Conservation (phyloP, 1,284 basidiomycete genomes). For the Mycosarcoma mackinlayi region DNA sequence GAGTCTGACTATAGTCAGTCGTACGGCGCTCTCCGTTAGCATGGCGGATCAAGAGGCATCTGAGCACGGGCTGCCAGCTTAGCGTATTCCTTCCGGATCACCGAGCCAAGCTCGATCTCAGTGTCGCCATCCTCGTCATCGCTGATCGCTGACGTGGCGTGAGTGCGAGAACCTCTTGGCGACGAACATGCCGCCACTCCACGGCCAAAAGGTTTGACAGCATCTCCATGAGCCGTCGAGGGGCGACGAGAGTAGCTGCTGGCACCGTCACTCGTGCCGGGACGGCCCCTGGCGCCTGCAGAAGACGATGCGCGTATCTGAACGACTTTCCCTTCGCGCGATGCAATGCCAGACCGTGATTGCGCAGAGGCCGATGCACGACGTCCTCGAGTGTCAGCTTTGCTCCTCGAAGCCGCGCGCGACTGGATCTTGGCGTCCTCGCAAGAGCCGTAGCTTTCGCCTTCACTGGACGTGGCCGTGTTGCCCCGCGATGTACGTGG, state of each 20-base stretch:
- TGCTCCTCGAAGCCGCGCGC: background rate
- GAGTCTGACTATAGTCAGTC: too few species aligned
- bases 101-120: slow-evolving; percentile 27
- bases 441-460: slow-evolving; percentile 5
- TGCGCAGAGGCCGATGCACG: slow-evolving; percentile 19
- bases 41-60: slow-evolving; percentile 36
- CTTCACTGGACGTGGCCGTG: slow-evolving; percentile 23
- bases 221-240: slow-evolving; percentile 30
- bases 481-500: slow-evolving; percentile 39
- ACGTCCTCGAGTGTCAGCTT: slow-evolving; percentile 5
- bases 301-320: slow-evolving; percentile 21
- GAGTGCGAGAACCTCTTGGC: slow-evolving; percentile 11
- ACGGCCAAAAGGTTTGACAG: slow-evolving; percentile 42
- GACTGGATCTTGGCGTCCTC: slow-evolving; percentile 9
- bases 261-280: slow-evolving; percentile 19
- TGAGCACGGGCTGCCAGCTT: slow-evolving; percentile 35
- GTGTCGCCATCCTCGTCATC: slow-evolving; percentile 21
- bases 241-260: slow-evolving; percentile 25
- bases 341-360: slow-evolving; percentile 6
- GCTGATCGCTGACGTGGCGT: background rate
- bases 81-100: slow-evolving; percentile 39
- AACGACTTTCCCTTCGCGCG: background rate
- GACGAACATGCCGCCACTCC: slow-evolving; percentile 6
- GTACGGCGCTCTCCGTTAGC: background rate
- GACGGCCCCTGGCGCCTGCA: slow-evolving; percentile 4